Base-by-base conservation (phyloP, 2,329 filamentous ascomycete genomes). In the Graphium sp. region DNA sequence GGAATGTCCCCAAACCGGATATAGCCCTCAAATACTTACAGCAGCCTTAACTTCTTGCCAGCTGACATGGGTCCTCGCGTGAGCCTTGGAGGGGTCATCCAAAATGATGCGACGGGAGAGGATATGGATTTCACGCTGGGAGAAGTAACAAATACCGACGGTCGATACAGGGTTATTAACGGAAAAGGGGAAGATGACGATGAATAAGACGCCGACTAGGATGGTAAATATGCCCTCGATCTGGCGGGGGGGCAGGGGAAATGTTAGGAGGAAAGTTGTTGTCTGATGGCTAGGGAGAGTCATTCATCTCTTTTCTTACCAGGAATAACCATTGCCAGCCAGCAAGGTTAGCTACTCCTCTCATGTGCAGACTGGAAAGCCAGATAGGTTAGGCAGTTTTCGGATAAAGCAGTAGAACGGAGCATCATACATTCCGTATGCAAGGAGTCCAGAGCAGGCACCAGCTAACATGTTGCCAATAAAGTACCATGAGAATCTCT, bases 401-500 rank as follows among this genome's bases (percentile, higher is more conserved):
- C n/a, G n/a, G n/a, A n/a, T n/a, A n/a, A n/a, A n/a, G n/a, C n/a
- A n/a, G n/a, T n/a, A n/a, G n/a, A n/a, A n/a, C n/a, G n/a, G n/a
- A n/a, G n/a, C n/a, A n/a, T n/a, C n/a, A n/a, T n/a, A n/a, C n/a
- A 33, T 33, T 22, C 50, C 56, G 22, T 55, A 60, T 2, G 55
- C 55, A 12, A 60, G 44, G 1, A 59, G 43, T 3, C 55, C 53
- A 0, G 48, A 47, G 7, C 45, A 48, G 1, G 53, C 56, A 14
- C 45, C 44, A 1, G 54, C 55, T 10, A 50, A 37, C 34, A 55
- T 49, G 26, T 57, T 61, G 2, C 58, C 56, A 12, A 61, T 46
- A 30, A 58, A 60, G 37, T 53, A 61, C 31, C 44, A 46, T 8
- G 54, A 49, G 29, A 61, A 56, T 2, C 58, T 43, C 38, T 56